Evolutionary conservation across 306 rosid species (phyloP), one percentile per base, ranked within the genome.

Genomic region (Vachellia pachyceras): DNA sequence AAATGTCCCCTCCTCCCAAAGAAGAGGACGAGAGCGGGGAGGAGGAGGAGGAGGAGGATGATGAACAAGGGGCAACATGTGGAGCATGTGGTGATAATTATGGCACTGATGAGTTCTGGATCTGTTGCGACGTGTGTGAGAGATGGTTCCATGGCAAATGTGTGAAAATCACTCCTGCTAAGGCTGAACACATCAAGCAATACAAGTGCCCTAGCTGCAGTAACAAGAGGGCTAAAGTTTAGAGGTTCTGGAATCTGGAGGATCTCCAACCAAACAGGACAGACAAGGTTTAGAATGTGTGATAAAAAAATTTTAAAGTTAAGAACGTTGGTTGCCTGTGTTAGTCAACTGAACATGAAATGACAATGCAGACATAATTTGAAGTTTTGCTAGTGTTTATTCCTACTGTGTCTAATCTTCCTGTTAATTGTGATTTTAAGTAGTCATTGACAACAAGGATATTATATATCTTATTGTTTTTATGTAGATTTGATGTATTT

Each of bases 21-120:
- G 99, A 95, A 69, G 99, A 93, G 17, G 98, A 91, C 63, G 99
- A 93, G 45, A 95, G 99, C 33, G 99, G 93, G 58, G 99, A 95
- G 40, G 96, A 91, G 36, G 98, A 91, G 61, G 97, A 89, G 65
- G 99, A 95, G 2, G 98, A 95, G n/a, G n/a, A n/a, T 8, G 97
- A 95, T 9, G 97, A 93, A 76, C 97, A 93, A 76, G 97, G 97
- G 57, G 97, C 97, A 10, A 91, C 93, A 15, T 93, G 97, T n/a
- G 97, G 97, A 36, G 97, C 96, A 33, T 93, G 97, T 12, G 97
- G 97, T 50, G 97, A 93, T 67, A 93, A 90, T 82, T 91, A 93
- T 69, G 97, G 92, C 18, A 85, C 87, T 40, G 97, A 93, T 35
- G 97, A 91, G 82, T 93, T 93, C 88, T 93, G 97, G 97, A 93